Percentiles rank a stretch among this genome's conserved stretches.
phyloP scores from a whole-genome alignment of 2,329 filamentous ascomycete genomes.

The Fusarium concolor region DNA sequence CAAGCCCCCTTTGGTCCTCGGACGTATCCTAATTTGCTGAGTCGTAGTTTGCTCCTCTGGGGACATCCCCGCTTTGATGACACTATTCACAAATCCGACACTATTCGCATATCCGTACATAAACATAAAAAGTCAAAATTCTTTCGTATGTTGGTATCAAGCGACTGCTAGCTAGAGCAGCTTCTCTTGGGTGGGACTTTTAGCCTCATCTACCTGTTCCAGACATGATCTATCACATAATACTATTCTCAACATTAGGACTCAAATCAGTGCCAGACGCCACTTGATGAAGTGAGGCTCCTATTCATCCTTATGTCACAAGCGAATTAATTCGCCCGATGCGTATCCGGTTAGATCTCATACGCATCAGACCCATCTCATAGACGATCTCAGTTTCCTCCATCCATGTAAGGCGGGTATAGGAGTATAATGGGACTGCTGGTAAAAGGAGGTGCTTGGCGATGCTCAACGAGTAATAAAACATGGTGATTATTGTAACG shows the following conservation, averaged over 20 bases:
- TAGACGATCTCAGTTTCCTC: slow-evolving; percentile 42
- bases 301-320: slow-evolving; percentile 16
- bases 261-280: slow-evolving; percentile 18
- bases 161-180: slow-evolving; percentile 11
- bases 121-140: slow-evolving; percentile 6
- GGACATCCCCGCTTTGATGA: slow-evolving; percentile 17
- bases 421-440: slow-evolving; percentile 23
- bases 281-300: slow-evolving; percentile 17
- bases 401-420: slow-evolving; percentile 40
- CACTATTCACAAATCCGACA: slow-evolving; percentile 37
- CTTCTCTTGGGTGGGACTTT: slow-evolving; percentile 12
- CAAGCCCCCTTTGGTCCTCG: slow-evolving; percentile 18
- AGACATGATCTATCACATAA: slow-evolving; percentile 22
- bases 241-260: slow-evolving; percentile 20
- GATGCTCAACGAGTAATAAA: slow-evolving; percentile 27
- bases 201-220: slow-evolving; percentile 35
- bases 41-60: slow-evolving; percentile 5
- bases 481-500: slow-evolving; percentile 26
- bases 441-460: slow-evolving; percentile 46
- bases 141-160: slow-evolving; percentile 1
- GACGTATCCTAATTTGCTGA: slow-evolving; percentile 18
- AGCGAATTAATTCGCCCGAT: slow-evolving; percentile 22
- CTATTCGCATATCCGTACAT: slow-evolving; percentile 30
- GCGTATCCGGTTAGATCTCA: slow-evolving; percentile 17
- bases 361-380: slow-evolving; percentile 33